Percentiles rank a stretch among this genome's conserved stretches.
phyloP scores from a whole-genome alignment of 2,329 filamentous ascomycete species.

The Talaromyces sp. region DNA sequence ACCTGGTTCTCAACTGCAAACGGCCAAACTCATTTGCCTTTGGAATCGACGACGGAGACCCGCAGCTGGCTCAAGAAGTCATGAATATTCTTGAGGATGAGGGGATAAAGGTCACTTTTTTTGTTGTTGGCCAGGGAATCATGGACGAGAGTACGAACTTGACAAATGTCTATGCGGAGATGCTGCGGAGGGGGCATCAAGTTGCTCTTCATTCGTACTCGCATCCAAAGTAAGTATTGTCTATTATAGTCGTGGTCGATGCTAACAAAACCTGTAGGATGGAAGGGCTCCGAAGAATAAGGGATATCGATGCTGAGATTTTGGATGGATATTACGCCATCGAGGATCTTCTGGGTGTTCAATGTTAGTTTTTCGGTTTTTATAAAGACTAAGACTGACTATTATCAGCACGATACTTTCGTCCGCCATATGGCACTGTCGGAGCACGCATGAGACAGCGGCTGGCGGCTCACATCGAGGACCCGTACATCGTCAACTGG shows the following conservation, averaged over 20 bases:
- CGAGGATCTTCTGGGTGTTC: constrained; percentile 24
- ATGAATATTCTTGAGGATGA: constrained; percentile 58
- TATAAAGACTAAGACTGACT: neutral
- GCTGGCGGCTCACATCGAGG: constrained; percentile 48
- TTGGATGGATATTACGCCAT: constrained; percentile 26
- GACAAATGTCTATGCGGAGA: constrained; percentile 59
- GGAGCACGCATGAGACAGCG: constrained; percentile 62
- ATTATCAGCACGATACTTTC: constrained; percentile 53
- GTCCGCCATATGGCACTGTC: constrained; percentile 64
- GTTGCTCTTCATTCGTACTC: constrained; percentile 65
- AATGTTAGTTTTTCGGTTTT: constrained; percentile 24
- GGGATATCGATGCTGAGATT: constrained; percentile 36
- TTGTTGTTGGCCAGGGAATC: constrained; percentile 62
- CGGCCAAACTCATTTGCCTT: constrained; percentile 67
- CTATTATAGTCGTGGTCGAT: neutral
- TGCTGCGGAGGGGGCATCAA: constrained; percentile 60
- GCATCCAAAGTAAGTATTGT: constrained; percentile 56
- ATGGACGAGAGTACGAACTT: constrained; percentile 57
- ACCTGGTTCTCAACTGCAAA: constrained; percentile 59
- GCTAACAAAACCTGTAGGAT: constrained; percentile 21
- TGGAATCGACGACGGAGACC: constrained; percentile 65
- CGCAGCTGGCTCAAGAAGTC: constrained; percentile 54
- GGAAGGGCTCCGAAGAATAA: constrained; percentile 27
- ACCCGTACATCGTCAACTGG: constrained; percentile 61
- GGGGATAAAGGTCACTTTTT: constrained; percentile 63